Base-by-base conservation (phyloP, 768 basidiomycete species). In the Trametes cubensis region DNA sequence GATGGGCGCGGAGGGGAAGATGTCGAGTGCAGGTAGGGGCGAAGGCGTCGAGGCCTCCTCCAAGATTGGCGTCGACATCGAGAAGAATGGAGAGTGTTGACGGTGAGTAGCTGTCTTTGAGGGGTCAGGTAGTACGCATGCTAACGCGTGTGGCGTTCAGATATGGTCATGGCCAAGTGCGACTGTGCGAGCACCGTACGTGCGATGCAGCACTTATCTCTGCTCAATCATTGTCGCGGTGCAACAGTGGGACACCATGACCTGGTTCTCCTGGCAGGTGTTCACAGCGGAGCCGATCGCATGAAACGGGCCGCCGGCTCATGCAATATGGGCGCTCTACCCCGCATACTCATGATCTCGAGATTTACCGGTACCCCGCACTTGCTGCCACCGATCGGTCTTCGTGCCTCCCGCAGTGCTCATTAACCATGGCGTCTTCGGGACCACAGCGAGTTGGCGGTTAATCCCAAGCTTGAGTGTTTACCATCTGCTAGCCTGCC, bases 1-100 rank as follows among this genome's bases (percentile, higher is more conserved):
- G 52, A 69, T 69, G 42, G 64, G 54, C 2, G 69, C 55, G 20
- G 65, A 62, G 17, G 69, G 67, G 57, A 68, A 70, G 45, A 70
- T 55, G 63, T 70, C 67, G 11, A 70, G 49, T 8, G 62, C 40
- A 17, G 56, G 63, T 26, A 38, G 6, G 28, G 34, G 39, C 3
- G 18, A 3, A 15, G 21, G 6, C 47, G 2, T 17, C 11, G 23
- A 1, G 25, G 46, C n/a, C 23, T 17, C 15, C 15, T 15, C 34
- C 26, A 20, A 10, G n/a, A 17, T 3, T n/a, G 49, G 20, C 20
- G 17, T 41, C 20, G 56, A 28, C 51, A 48, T 58, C 39, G 47
- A 41, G 34, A 18, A 6, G 11, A 18, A 34, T 49, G 18, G 39
- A 40, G 7, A 10, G 6, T 23, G 21, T 23, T 18, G 38, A 23